These are phyloP conservation scores for Lichenothelia convexa DNA, from an alignment of 495 filamentous ascomycete genomes.

Conservation along the genomic window DNA sequence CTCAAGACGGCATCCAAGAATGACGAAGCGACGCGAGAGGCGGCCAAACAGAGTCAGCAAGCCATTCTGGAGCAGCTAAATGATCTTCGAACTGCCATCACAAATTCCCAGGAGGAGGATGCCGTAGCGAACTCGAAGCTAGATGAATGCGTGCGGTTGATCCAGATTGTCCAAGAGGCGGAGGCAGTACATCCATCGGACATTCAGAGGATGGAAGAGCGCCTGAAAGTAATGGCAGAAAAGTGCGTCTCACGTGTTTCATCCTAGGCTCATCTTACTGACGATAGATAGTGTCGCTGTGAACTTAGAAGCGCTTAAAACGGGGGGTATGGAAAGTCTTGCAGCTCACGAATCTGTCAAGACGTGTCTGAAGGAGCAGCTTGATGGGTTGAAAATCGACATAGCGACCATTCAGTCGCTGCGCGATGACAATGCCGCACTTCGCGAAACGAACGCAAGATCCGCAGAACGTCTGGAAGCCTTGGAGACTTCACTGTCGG, in stretches of 20 bases:
- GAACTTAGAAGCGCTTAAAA: too few species aligned
- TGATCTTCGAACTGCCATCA: conserved; percentile 5
- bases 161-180: background rate
- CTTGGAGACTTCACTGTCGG: background rate
- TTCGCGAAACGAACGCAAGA: background rate
- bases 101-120: background rate
- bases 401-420: background rate
- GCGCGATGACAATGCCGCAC: background rate
- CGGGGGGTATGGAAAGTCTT: too few species aligned
- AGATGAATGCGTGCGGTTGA: background rate
- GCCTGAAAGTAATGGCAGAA: conserved; percentile 3
- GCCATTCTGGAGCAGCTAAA: conserved; percentile 13
- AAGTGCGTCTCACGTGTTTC: too few species aligned
- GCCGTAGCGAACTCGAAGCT: background rate
- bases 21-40: conserved; percentile 3
- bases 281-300: too few species aligned
- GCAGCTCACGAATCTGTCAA: background rate
- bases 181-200: background rate
- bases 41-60: conserved; percentile 5
- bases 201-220: background rate
- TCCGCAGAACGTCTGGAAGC: background rate
- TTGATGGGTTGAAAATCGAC: background rate
- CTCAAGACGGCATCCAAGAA: background rate
- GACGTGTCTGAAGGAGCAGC: background rate
- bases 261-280: too few species aligned